phyloP scores from a whole-genome alignment of 1,284 basidiomycete species.

The Pascua sp. region DNA sequence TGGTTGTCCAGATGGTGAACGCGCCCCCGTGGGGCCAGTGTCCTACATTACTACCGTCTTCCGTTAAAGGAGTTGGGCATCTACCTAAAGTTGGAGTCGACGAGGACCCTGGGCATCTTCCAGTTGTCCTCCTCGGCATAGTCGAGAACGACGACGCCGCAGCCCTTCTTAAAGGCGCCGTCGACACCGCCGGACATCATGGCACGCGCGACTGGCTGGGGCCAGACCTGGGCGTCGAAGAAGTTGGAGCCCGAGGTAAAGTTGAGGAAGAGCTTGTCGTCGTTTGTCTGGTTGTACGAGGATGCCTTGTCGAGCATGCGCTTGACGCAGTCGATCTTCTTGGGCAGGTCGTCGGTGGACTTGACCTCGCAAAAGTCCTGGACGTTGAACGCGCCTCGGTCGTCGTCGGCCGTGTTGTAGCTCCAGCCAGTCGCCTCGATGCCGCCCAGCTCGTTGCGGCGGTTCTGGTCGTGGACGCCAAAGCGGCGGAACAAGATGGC shows the following conservation, averaged over 20 bases:
- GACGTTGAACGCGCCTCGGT: not conserved
- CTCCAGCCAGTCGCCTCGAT: not conserved
- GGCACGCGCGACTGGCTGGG: not conserved
- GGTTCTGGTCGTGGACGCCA: not conserved
- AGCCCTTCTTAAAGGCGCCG: not conserved
- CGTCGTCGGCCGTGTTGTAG: not conserved
- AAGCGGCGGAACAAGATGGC: not conserved
- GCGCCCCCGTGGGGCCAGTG: too few species aligned
- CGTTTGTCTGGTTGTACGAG: not conserved
- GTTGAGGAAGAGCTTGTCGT: not conserved
- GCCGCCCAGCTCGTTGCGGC: not conserved
- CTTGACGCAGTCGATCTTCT: not conserved
- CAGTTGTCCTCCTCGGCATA: not conserved
- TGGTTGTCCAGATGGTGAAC: too few species aligned
- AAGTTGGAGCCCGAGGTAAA: not conserved
- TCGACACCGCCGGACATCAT: not conserved
- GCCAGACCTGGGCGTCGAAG: not conserved
- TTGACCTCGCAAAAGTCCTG: constrained; percentile 1
- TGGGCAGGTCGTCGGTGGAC: not conserved
- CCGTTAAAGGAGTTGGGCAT: too few species aligned
- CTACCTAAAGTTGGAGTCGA: too few species aligned
- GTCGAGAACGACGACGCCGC: not conserved
- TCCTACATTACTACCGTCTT: too few species aligned
- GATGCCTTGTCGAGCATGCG: not conserved
- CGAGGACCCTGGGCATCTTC: too few species aligned